These are phyloP conservation scores for Colletotrichum sansevieriae DNA, from an alignment of 2,329 filamentous ascomycete species.

Conservation along the genomic window DNA sequence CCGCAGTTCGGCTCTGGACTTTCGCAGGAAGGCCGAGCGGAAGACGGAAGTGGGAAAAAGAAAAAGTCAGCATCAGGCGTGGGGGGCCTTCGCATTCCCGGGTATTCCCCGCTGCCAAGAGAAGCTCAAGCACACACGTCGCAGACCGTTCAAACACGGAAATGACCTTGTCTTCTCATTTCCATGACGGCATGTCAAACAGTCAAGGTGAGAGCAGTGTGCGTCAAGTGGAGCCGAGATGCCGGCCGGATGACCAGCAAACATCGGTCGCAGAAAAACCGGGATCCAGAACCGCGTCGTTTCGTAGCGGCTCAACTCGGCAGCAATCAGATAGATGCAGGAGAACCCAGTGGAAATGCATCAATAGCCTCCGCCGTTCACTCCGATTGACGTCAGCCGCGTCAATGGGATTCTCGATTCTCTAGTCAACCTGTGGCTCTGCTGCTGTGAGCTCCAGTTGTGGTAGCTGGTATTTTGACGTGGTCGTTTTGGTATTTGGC, in stretches of 20 bases:
- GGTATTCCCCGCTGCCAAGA: neutral
- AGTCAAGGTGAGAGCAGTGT: neutral
- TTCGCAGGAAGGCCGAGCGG: neutral
- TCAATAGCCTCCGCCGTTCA: neutral
- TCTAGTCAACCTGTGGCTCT: neutral
- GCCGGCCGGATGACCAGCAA: conserved; percentile 14
- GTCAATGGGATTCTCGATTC: neutral
- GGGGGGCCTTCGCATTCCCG: neutral
- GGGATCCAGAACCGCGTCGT: neutral
- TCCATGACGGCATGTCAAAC: conserved; percentile 1
- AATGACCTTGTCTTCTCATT: too few relatives aligned
- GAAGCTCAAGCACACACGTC: too few relatives aligned
- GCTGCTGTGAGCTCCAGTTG: neutral
- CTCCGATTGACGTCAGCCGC: conserved; percentile 34
- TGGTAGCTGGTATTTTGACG: too few relatives aligned
- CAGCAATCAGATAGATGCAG: conserved; percentile 9
- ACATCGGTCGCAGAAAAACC: neutral
- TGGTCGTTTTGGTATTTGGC: too few relatives aligned
- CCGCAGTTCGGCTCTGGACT: neutral
- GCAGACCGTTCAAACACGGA: too few relatives aligned
- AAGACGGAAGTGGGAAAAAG: neutral
- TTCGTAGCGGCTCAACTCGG: conserved; percentile 14
- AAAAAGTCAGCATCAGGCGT: neutral
- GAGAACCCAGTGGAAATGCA: conserved; percentile 8
- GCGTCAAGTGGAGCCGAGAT: conserved; percentile 22